Conservation (phyloP, 2,329 filamentous ascomycete genomes). For the Aspergillus persii region DNA sequence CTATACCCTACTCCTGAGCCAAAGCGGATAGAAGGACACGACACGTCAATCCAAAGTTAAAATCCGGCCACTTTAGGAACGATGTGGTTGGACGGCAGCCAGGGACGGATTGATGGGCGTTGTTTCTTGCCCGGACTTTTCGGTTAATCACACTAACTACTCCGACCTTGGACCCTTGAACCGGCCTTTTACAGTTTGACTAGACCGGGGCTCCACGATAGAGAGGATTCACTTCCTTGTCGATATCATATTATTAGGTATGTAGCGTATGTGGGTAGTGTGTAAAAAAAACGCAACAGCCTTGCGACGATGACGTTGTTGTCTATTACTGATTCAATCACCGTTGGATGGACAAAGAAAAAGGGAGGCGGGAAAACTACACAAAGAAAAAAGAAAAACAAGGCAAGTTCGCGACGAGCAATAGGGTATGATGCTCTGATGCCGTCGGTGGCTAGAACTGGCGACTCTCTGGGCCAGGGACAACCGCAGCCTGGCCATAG, state of each 20-base stretch:
- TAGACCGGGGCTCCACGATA: background rate
- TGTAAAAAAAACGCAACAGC: background rate
- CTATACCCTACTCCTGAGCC: background rate
- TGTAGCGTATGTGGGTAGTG: background rate
- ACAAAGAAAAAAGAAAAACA: background rate
- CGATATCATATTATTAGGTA: background rate
- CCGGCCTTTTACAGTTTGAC: no score
- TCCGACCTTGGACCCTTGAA: no score
- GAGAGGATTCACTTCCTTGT: conserved; percentile 1
- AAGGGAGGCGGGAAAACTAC: background rate
- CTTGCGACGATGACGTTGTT: background rate
- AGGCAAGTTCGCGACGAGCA: background rate
- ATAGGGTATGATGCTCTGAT: background rate
- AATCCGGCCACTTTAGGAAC: background rate
- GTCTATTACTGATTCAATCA: background rate
- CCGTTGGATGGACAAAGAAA: background rate
- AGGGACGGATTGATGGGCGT: background rate
- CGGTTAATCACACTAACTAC: no score
- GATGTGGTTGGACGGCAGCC: background rate
- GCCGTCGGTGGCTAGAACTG: no score
- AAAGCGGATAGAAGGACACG: background rate
- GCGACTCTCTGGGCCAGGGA: conserved; percentile 2
- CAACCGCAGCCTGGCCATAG: conserved; percentile 30
- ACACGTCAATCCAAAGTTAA: conserved; percentile 5
- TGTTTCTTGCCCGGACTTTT: background rate